These are phyloP conservation scores for Trypanosoma grayi DNA, from an alignment of 208 protist genomes.

Conservation along the genomic window DNA sequence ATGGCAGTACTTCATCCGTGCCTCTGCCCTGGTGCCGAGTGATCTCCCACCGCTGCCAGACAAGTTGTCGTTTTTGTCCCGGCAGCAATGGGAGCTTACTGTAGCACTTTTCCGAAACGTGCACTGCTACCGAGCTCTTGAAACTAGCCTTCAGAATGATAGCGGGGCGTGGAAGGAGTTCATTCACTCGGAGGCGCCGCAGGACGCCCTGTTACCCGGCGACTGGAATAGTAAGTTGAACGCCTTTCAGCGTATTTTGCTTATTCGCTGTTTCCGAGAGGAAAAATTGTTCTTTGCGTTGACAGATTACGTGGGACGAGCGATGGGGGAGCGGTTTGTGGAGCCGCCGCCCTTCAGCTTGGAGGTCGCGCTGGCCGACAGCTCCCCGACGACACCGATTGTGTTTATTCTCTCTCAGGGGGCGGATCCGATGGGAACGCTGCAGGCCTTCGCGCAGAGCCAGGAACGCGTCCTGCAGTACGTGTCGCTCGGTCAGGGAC, in stretches of 20 bases:
- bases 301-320: slow-evolving; percentile 82
- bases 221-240: slow-evolving; percentile 59
- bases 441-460: slow-evolving; percentile 91
- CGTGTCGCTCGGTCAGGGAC: slow-evolving; percentile 97
- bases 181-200: slow-evolving; percentile 60
- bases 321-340: slow-evolving; percentile 92
- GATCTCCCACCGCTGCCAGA: slow-evolving; percentile 56
- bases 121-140: slow-evolving; percentile 57
- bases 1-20: slow-evolving; percentile 93
- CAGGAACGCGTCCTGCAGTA: slow-evolving; percentile 77
- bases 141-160: slow-evolving; percentile 45
- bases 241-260: slow-evolving; percentile 92
- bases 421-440: slow-evolving; percentile 93
- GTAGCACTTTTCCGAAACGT: slow-evolving; percentile 82
- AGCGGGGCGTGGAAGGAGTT: slow-evolving; percentile 60
- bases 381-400: slow-evolving; percentile 85
- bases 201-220: slow-evolving; percentile 46
- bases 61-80: slow-evolving; percentile 62
- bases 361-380: slow-evolving; percentile 82
- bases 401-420: slow-evolving; percentile 98
- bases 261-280: slow-evolving; percentile 93
- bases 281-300: slow-evolving; percentile 94
- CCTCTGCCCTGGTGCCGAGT: slow-evolving; percentile 78
- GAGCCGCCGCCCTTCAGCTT: slow-evolving; percentile 95
- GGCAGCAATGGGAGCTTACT: slow-evolving; percentile 82